phyloP scores from a whole-genome alignment of 1,139 yeast genomes.

The Yarrowia galli region DNA sequence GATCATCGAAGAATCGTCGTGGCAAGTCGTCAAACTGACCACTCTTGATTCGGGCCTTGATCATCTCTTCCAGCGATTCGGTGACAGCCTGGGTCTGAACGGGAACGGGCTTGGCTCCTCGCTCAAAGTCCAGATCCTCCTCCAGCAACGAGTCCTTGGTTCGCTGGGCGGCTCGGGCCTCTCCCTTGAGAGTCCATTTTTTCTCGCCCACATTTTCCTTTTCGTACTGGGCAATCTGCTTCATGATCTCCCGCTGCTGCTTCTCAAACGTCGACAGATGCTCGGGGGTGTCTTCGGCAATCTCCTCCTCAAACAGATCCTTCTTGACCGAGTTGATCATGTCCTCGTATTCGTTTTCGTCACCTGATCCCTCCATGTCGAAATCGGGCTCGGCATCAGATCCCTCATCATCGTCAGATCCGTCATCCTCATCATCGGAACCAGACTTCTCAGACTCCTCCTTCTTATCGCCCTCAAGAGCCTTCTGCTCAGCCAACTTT shows the following conservation, averaged over 20 bases:
- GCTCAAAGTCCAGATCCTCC: slow-evolving; percentile 70
- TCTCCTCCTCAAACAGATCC: slow-evolving; percentile 60
- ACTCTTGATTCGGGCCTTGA: slow-evolving; percentile 76
- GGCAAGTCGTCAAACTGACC: slow-evolving; percentile 86
- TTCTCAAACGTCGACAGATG: slow-evolving; percentile 80
- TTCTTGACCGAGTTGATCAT: slow-evolving; percentile 63
- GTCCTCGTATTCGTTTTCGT: slow-evolving; percentile 52
- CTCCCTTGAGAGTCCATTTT: slow-evolving; percentile 95
- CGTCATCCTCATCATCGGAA: slow-evolving; percentile 20
- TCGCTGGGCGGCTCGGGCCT: slow-evolving; percentile 79
- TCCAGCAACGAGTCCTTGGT: slow-evolving; percentile 81
- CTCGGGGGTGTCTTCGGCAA: slow-evolving; percentile 50
- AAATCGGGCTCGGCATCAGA: slow-evolving; percentile 41
- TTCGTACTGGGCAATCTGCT: slow-evolving; percentile 80
- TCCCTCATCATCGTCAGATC: slow-evolving; percentile 43
- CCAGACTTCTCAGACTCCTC: neutral
- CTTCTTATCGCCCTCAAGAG: neutral
- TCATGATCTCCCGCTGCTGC: slow-evolving; percentile 77
- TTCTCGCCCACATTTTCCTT: slow-evolving; percentile 88
- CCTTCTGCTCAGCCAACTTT: slow-evolving; percentile 6
- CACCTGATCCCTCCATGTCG: no score
- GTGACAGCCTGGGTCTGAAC: slow-evolving; percentile 89
- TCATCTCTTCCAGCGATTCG: slow-evolving; percentile 85
- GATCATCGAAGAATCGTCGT: slow-evolving; percentile 69
- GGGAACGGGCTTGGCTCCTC: slow-evolving; percentile 86